A percentile compares a stretch with the other conserved stretches of the same genome.
Conservation (phyloP, 768 basidiomycete genomes). For the Boletus fagicola region DNA sequence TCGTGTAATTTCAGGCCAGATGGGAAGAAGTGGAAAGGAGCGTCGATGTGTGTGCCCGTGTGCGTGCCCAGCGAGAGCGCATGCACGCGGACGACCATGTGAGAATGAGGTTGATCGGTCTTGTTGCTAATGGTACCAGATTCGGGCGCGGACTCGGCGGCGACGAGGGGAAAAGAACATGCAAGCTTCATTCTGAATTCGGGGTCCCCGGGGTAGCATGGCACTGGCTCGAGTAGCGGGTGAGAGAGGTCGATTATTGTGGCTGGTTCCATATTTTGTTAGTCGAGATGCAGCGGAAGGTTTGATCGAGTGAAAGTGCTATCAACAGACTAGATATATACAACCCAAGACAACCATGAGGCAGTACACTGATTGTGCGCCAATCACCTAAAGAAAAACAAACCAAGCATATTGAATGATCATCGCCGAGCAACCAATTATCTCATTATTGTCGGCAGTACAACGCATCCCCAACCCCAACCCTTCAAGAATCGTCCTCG, state of each 20-base stretch:
- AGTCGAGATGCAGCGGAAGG: neutral
- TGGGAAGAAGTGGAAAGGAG: conserved; percentile 68
- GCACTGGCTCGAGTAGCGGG: conserved; percentile 18
- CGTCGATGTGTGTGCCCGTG: conserved; percentile 78
- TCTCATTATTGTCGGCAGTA: neutral
- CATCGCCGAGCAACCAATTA: neutral
- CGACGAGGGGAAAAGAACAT: conserved; percentile 18
- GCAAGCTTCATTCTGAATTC: conserved; percentile 21
- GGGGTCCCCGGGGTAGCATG: conserved; percentile 32
- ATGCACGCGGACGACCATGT: conserved; percentile 25
- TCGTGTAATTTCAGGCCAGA: conserved; percentile 57
- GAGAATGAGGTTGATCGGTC: neutral
- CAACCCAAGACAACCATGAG: no score
- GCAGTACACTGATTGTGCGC: neutral
- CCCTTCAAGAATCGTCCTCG: conserved; percentile 3
- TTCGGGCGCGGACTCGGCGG: neutral
- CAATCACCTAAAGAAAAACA: neutral
- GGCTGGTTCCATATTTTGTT: conserved; percentile 12
- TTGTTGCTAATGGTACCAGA: conserved; percentile 18
- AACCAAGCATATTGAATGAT: neutral
- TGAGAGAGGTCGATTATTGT: conserved; percentile 31
- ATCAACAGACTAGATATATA: no score
- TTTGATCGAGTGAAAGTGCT: neutral
- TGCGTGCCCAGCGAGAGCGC: conserved; percentile 61
- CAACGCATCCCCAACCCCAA: neutral